Base-by-base conservation (phyloP, 2,329 filamentous ascomycete genomes). In the Fusarium verrucosum region DNA sequence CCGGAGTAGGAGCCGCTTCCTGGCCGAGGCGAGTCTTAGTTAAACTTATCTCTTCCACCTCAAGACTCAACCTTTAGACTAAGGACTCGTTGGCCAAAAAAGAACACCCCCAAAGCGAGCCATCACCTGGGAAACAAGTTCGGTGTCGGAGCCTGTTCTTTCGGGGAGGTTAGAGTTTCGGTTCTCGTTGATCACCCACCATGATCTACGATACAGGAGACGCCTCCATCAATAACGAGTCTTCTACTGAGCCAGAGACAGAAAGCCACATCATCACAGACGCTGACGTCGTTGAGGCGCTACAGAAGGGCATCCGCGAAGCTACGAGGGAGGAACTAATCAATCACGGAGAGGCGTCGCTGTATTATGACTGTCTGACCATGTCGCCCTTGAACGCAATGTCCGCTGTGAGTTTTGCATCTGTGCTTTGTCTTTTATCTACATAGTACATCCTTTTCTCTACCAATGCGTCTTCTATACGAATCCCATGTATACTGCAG, bases 321-420 rank as follows among this genome's bases (percentile, higher is more conserved):
- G 64, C 65, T 50, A 41, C 68, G 22, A 50, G 40, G 22, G 60
- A 52, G 36, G 60, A 65, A 7, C 40, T 56, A 42, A 60, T 66
- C 58, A 72, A 72, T 40, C 58, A 73, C 53, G 68, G 75, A 46
- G 72, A 78, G 62, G 78, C 76, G 37, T 83, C 84, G 37, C 76
- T 81, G 49, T 87, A 87, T 73, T 87, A 85, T 79, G 83, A 87
- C 78, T 79, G 81, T 40, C 75, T 80, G 58, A 83, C 81, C 65
- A 87, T 87, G 85, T 81, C 84, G 57, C 80, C 83, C 56, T 75
- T 87, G 50, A 87, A 82, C 68, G 74, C 82, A 66, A 77, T 79
- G 53, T 86, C 85, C 65, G 77, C 80, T 73, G 85, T 87, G 68
- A 78, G 84, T 83, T 70, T 50, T 19, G 23, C 8, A 32, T 23